Evolutionary conservation across 1,284 basidiomycete species (phyloP), one percentile per base, ranked within the genome.

Genomic region (Rhizoctonia solani): DNA sequence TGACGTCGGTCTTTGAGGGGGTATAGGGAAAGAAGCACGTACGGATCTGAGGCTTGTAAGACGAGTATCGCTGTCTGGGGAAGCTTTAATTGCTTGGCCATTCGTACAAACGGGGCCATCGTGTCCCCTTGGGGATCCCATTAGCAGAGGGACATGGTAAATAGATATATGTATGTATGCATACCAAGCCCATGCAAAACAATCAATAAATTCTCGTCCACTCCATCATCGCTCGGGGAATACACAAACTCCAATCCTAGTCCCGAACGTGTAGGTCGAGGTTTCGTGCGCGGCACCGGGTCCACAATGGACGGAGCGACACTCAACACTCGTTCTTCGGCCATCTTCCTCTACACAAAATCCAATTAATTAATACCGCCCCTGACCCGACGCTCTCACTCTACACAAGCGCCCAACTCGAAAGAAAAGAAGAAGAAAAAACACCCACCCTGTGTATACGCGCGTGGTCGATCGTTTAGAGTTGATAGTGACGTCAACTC

Each of bases 51-150:
- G 2, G 91, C 94, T 68, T 91, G 85, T 4, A 96, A 74, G 0
- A 91, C 87, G 13, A 96, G 81, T 3, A 88, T 82, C 1, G 93
- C 93, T 0, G 93, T 96, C 74, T 93, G 91, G 0, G 94, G 94
- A 9, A 96, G 83, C 72, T 87, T 90, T 39, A 96, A 77, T 39
- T 84, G 84, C 52, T 79, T 81, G 1, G 87, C 93, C 2, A 96
- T 83, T 55, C 85, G 84, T 47, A 82, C 81, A 74, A 96, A 96
- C 0, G 92, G 87, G 1, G 78, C 68, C 71, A 92, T 87, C 0
- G 87, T 92, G 76, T 96, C 94, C 23, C 94, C 93, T 94, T 66
- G 9, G 13, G 8, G 53, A 52, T 21, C 19, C 21, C 65, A 39
- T 30, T 27, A 47, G 21, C 29, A 25, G 56, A 11, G 25, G 1